Base-by-base conservation (phyloP, 495 filamentous ascomycete genomes). In the Chaetomium cochliodes region DNA sequence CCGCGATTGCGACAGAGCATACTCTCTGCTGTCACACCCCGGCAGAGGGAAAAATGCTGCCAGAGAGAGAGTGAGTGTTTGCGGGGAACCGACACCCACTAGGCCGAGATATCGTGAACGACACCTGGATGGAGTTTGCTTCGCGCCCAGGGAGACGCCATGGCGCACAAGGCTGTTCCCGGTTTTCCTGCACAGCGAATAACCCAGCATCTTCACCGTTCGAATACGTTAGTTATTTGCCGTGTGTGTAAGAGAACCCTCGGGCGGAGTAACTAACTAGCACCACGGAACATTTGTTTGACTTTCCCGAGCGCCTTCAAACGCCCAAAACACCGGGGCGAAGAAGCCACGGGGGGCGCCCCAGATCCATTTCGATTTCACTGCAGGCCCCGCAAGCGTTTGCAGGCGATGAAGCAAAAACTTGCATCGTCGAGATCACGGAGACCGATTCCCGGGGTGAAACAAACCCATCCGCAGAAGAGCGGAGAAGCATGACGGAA, bases 401-500 rank as follows among this genome's bases (percentile, higher is more conserved):
- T 46, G 56, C 42, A 33, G 16, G 25, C 4, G 13, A 61, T 23
- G 5, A 49, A 61, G 12, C 41, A 42, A 58, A 57, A 39, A 2
- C 13, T 5, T 33, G 53, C 55, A 59, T 22, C 6, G 20, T 18
- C 51, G n/a, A 54, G 18, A 16, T 5, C 25, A 30, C 51, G 26
- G 51, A 54, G 51, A 33, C 15, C 25, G 26, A 47, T 49, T 44
- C 39, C 55, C 20, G n/a, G 33, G 12, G 20, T 58, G 41, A 58
- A 52, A 53, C 59, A 60, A 44, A 33, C 28, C 52, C 6, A 26
- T 42, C 13, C 22, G 20, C 15, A 39, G 8, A 26, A 42, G 20
- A 53, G 44, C 58, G 28, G 59, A 61, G 49, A 52, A 42, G 47
- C 26, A 61, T 61, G 49, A 41, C 46, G 58, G 20, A 50, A 39